Base-by-base conservation (phyloP, 2,329 filamentous ascomycete genomes). In the Lizonia empirigonia region DNA sequence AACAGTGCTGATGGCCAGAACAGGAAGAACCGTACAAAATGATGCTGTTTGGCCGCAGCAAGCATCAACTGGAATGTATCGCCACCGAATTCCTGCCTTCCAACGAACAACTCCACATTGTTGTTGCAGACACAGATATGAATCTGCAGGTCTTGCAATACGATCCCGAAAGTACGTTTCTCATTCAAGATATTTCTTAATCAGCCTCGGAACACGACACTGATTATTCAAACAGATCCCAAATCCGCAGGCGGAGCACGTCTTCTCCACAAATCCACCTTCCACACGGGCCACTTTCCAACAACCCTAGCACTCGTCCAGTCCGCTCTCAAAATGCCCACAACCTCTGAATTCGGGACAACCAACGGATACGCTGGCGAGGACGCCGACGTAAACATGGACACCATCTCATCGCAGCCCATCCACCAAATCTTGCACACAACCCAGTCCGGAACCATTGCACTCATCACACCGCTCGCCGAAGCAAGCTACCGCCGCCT, bases 21-120 rank as follows among this genome's bases (percentile, higher is more conserved):
- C 45, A 83, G 76, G 93, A 99, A 75, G 94, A 97, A 67, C 94
- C 94, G 1, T 99, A 97, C 71, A 92, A 89, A 61, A 91, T 99
- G 85, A 88, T 91, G 56, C 82, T 97, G 3, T 91, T 97, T 60
- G 91, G 92, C 33, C 97, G 97, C 75, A 90, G 88, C 63, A 82
- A 87, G 30, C 87, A 89, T 16, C 84, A 84, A 34, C 79, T 97
- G 63, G 89, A 94, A 65, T 84, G 95, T 16, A 74, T 95, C 26
- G 83, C 87, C 5, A 90, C 90, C 1, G 93, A 97, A 52, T 93
- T 99, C 65, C 76, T 99, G 7, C 94, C 94, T 0, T 88, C 93
- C 63, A 90, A 90, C 7, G 86, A 89, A 48, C 86, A 91, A 52
- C 78, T 99, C 10, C 90, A 87, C 67, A 87, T 99, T 58, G 79